Conservation (phyloP, 805 yeast species). For the Saccharomycopsis lassenensis region DNA sequence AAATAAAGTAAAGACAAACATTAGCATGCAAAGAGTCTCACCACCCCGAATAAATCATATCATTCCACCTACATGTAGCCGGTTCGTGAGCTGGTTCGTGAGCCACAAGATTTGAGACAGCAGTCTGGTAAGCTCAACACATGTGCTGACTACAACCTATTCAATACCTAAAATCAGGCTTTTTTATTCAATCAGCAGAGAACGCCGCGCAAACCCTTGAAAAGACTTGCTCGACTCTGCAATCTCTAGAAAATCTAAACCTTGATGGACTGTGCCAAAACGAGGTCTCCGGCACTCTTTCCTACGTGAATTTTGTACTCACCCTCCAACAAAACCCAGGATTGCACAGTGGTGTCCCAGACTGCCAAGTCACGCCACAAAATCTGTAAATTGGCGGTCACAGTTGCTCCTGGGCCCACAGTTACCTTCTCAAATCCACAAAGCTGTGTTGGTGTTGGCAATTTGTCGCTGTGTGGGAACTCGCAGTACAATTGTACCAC, state of each 20-base stretch:
- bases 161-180: too few species aligned
- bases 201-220: too few species aligned
- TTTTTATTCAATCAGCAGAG: too few species aligned
- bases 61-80: too few species aligned
- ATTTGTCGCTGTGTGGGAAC: conserved; percentile 32
- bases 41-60: too few species aligned
- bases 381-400: conserved; percentile 31
- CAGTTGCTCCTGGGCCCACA: conserved; percentile 30
- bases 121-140: too few species aligned
- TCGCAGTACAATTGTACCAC: conserved; percentile 45
- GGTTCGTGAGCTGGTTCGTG: too few species aligned
- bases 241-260: conserved; percentile 22
- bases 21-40: too few species aligned
- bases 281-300: conserved; percentile 36
- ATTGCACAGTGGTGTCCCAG: conserved; percentile 45
- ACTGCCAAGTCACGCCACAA: conserved; percentile 42
- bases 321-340: conserved; percentile 49
- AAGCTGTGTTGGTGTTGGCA: conserved; percentile 39
- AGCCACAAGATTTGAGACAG: too few species aligned
- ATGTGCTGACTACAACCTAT: too few species aligned
- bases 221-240: too few species aligned
- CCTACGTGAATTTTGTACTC: conserved; percentile 40
- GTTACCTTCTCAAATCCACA: conserved; percentile 48
- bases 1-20: too few species aligned
- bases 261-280: conserved; percentile 28